phyloP scores from a whole-genome alignment of 352 stramenopile genomes.

The Thraustochytrium sp. region DNA sequence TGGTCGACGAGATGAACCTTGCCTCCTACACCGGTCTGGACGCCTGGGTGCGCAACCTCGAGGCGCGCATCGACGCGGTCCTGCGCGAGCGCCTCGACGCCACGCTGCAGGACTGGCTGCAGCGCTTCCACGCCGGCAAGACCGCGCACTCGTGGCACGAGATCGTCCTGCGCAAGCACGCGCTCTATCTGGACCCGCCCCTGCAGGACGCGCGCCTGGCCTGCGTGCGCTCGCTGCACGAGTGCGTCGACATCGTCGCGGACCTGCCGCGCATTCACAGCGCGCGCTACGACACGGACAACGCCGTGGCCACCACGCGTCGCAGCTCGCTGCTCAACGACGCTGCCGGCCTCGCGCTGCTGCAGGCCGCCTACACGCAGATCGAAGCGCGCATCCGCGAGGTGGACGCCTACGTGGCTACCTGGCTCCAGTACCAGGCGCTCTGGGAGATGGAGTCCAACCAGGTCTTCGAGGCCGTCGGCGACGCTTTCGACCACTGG shows the following conservation, averaged over 20 bases:
- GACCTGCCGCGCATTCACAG: constrained; percentile 64
- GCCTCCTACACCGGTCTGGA: constrained; percentile 56
- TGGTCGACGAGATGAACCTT: constrained; percentile 57
- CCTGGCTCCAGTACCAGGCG: constrained; percentile 96
- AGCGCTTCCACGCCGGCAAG: constrained; percentile 36
- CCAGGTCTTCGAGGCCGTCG: constrained; percentile 81
- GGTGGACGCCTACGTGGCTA: constrained; percentile 82
- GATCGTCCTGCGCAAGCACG: constrained; percentile 91
- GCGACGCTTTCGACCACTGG: constrained; percentile 90
- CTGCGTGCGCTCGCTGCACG: constrained; percentile 83
- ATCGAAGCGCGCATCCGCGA: constrained; percentile 70
- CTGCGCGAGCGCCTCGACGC: constrained; percentile 50
- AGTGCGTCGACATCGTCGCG: constrained; percentile 84
- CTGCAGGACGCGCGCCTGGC: constrained; percentile 79
- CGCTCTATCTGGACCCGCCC: constrained; percentile 89
- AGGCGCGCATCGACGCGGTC: constrained; percentile 54
- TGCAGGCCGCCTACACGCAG: constrained; percentile 67
- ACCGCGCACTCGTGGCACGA: constrained; percentile 64
- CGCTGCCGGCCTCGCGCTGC: constrained; percentile 50
- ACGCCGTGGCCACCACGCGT: constrained; percentile 1
- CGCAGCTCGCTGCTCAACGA: background rate
- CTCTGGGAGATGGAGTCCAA: constrained; percentile 97
- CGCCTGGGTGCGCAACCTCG: constrained; percentile 51
- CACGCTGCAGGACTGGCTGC: constrained; percentile 51
- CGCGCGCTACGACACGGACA: constrained; percentile 54